Evolutionary conservation across 2,329 filamentous ascomycete genomes (phyloP), one percentile per base, ranked within the genome.

Genomic region (Penicillium freii): DNA sequence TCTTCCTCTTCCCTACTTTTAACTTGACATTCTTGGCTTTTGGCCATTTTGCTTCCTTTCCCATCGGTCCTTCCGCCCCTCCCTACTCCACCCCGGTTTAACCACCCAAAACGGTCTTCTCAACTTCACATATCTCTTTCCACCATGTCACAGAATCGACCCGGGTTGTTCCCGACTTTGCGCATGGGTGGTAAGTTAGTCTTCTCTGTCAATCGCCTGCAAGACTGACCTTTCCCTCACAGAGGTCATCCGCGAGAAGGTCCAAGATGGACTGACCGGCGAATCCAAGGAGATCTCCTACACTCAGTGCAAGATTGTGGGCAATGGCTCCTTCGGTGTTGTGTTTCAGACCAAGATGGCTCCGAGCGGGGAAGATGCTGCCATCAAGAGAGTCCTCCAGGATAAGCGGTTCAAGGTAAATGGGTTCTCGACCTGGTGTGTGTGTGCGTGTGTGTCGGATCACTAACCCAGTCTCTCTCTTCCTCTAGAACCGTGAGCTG

Each of bases 261-360:
- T 99, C 66, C 94, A 99, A 78, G 94, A 99, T 83, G 94, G 94
- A 74, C 82, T 96, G 66, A 99, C 94, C 15, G 94, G 94, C 70
- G 94, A 99, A 77, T 96, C 92, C 70, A 89, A 91, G 77, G 94
- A 99, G 71, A 87, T 99, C 79, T 91, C 96, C 76, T 99, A 99
- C 78, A 97, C 94, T 56, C 94, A 97, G 76, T 97, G 93, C 83
- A 99, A 99, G 81, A 97, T 99, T 71, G 94, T 99, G 48, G 94
- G 94, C 75, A 99, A 99, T 80, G 94, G 94, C 67, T 97, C 93
- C 36, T 99, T 99, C 69, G 94, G 94, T 65, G 93, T 99, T 50
- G 94, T 99, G 64, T 99, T 99, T 78, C 94, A 99, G 81, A 99
- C 94, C 57, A 97, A 97, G 81, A 85, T 99, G 70, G 93, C 93